Evolutionary conservation across 2,329 filamentous ascomycete genomes (phyloP), one percentile per base, ranked within the genome.

Genomic region (Trichoderma aggressivum): DNA sequence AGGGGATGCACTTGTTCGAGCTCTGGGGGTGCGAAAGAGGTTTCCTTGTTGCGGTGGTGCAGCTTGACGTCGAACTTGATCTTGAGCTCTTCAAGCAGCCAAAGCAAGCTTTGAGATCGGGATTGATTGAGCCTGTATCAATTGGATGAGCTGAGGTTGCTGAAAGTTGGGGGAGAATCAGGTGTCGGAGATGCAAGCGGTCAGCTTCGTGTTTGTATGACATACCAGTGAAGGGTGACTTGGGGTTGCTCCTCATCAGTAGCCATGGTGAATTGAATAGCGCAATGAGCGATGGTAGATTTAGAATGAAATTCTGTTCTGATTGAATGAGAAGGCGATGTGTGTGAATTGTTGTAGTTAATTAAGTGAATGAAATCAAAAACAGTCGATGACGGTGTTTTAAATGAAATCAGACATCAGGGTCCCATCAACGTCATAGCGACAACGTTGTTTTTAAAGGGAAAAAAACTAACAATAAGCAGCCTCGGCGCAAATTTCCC

Each of bases 61-160:
- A 91, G 86, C 77, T 95, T 89, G 71, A 98, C 82, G 73, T 94
- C 89, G 81, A 97, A 97, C 32, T 91, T 86, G 39, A 97, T 81
- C 56, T 91, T 86, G 73, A 96, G 89, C 80, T 95, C 93, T 79
- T 96, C 92, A 56, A 97, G 87, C 7, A 97, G 89, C 92, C 93
- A 97, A 58, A 96, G 84, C 71, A 95, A 91, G 73, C 93, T 90
- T 80, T 97, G 93, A 14, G 92, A 89, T 75, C 94, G 92, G 70
- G 94, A 97, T 75, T 91, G 85, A 76, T 95, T 88, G 72, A 97
- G 91, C 94, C 94, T 97, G 18, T 14, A 28, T 18, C 12, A 47
- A 58, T 26, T 39, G 34, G 3, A 28, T 39, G 34, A 39, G 63
- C n/a, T 60, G 11, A 39, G 32, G 30, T 18, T 30, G 30, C 11